A percentile compares a stretch with the other conserved stretches of the same genome.
Conservation (phyloP, 2,329 filamentous ascomycete species). For the Diplodia scrobiculata region DNA sequence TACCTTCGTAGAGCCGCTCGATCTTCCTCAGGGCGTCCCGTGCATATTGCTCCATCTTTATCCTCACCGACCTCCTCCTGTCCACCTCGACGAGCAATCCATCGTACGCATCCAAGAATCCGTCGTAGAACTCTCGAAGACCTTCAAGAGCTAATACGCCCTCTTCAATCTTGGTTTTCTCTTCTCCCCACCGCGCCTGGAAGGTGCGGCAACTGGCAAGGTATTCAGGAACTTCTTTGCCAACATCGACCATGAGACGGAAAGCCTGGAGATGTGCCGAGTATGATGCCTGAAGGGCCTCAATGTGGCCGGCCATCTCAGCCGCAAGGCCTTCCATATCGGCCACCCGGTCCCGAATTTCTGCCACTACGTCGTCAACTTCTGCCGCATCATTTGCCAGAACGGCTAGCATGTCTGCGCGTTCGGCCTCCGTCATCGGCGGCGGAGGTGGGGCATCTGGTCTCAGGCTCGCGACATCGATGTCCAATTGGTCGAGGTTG, state of each 20-base stretch:
- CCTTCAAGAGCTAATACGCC: slow-evolving; percentile 71
- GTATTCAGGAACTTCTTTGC: slow-evolving; percentile 65
- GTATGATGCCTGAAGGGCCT: slow-evolving; percentile 52
- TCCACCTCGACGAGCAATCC: slow-evolving; percentile 81
- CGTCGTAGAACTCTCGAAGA: slow-evolving; percentile 80
- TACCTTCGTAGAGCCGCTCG: slow-evolving; percentile 66
- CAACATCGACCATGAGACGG: slow-evolving; percentile 65
- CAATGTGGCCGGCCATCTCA: slow-evolving; percentile 64
- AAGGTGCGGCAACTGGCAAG: slow-evolving; percentile 67
- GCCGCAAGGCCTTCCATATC: slow-evolving; percentile 75
- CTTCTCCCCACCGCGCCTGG: slow-evolving; percentile 68
- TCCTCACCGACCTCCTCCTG: slow-evolving; percentile 70
- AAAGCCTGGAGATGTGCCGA: slow-evolving; percentile 7
- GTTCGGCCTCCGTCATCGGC: slow-evolving; percentile 73
- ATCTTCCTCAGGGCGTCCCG: slow-evolving; percentile 76
- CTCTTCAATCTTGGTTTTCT: slow-evolving; percentile 70
- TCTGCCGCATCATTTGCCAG: slow-evolving; percentile 69
- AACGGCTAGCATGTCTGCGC: slow-evolving; percentile 79
- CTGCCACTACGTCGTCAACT: slow-evolving; percentile 63
- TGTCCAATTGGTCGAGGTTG: slow-evolving; percentile 31
- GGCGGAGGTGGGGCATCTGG: slow-evolving; percentile 57
- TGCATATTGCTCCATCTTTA: slow-evolving; percentile 72
- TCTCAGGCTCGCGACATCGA: slow-evolving; percentile 31
- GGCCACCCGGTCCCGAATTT: slow-evolving; percentile 72
- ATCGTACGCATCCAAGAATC: slow-evolving; percentile 82